Evolutionary conservation across 768 basidiomycete genomes (phyloP), one percentile per base, ranked within the genome.

Genomic region (Leccinum variicolor): DNA sequence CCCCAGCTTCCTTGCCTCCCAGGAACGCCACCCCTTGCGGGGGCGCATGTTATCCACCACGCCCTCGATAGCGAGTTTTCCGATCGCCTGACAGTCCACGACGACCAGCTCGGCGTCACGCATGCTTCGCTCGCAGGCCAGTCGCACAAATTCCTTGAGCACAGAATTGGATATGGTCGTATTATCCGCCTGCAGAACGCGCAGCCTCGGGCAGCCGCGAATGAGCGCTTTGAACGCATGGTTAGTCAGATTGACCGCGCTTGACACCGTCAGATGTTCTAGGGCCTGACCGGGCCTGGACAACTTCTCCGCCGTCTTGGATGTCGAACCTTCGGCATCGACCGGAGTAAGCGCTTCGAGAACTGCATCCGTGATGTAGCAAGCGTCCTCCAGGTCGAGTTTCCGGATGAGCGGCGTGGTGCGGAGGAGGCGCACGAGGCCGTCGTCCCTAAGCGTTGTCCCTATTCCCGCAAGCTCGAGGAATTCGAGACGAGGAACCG

Each of bases 371-470:
- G 84, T 87, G 54, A 94, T 82, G n/a, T 85, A 81, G 13, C 73
- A 70, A 6, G 91, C 90, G 62, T 92, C 90, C 67, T 96, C 94
- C n/a, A 97, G 75, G 69, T 97, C 94, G 41, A 96, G 74, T 46
- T 83, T 83, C 55, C 85, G 80, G 49, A 97, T 84, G 59, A 77
- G 70, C 1, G 89, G 89, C 3, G 86, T 87, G 15, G 87, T 87
- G 47, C 73, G 73, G 34, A 97, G 73, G 21, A 97, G 77, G 45
- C 79, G 78, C 19, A 92, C 74, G 8, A 97, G 73, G n/a, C 92
- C 93, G 3, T 81, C 82, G 59, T 91, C 85, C 60, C 80, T 82
- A 59, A 94, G 71, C 48, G 85, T 83, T 13, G 78, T 66, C 11
- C 90, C 87, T 23, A 95, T 82, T 8, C 86, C 85, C 0, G 87